Base-by-base conservation (phyloP, 1,139 yeast genomes). In the Spencermartinsiella ligniputridi region DNA sequence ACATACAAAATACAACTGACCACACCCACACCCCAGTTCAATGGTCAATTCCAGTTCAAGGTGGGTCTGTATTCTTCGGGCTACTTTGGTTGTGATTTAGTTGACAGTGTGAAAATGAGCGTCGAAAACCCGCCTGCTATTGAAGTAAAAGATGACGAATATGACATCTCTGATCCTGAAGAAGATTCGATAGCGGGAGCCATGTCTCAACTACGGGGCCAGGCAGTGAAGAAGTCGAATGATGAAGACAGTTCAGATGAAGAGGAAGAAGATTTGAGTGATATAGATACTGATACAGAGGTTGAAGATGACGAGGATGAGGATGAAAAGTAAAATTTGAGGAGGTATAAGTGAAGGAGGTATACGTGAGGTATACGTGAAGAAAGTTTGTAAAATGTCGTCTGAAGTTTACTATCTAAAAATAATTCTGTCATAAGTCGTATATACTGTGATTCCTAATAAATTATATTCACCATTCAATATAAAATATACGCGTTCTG, bases 111-210 rank as follows among this genome's bases (percentile, higher is more conserved):
- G 52, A 58, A 71, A 59, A 48, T 70, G 49, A 60, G 59, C 20
- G 72, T 69, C 19, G 59, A 60, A 29, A 55, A 61, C 34, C 66
- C 66, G 6, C 70, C 70, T 11, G 43, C 55, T 1, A 53, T 50
- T 12, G 51, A 55, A 11, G 52, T 53, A 20, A 55, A 51, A 2
- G 59, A 53, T 2, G 62, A 58, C 17, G 63, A 54, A 1, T 61
- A 60, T 29, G 66, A 60, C 39, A 61, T 62, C 35, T 57, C 64
- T 74, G 62, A 87, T 79, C 54, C 92, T 81, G 41, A 83, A 42
- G 89, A 85, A 64, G 96, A 95, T 32, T 76, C 88, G 52, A 75
- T 88, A 47, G 72, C 83, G 44, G 82, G 90, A n/a, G 54, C 59
- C 3, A 47, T 61, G 50, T 56, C 60, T 1, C 57, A 65, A 84